Base-by-base conservation (phyloP, 106 monocot species). In the Allium cepa region DNA sequence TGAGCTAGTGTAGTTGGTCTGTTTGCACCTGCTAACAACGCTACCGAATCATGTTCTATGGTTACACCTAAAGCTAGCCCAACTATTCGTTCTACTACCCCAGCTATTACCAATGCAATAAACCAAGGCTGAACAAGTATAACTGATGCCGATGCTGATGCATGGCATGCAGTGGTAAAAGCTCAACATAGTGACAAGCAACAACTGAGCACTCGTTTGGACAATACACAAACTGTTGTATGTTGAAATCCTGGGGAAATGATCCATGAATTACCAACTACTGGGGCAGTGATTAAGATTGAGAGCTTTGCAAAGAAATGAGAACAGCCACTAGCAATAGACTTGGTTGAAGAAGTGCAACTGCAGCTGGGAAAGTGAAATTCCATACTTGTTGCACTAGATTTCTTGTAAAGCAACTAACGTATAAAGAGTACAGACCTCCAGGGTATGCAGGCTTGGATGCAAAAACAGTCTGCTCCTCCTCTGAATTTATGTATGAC, bases 41-140 rank as follows among this genome's bases (percentile, higher is more conserved):
- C 86, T 67, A 97, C 89, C 96, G 92, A 92, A 58, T 97, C 96
- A 60, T 92, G 88, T 78, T 92, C 96, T 76, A 92, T 70, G 8
- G 89, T 77, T 49, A 97, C 92, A 56, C 96, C 96, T 58, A 97
- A 64, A 69, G 87, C 86, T 68, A 87, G 82, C 8, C 89, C 96
- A 60, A 87, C 73, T 48, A 89, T 73, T 46, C 92, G 86, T 75
- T 92, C 96, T 50, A 87, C 66, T 51, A 92, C 92, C 53, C 79
- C 80, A 65, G 84, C 84, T 47, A 76, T 53, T 9, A 89, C 78
- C 60, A 97, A 56, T 52, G 83, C 64, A 57, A 92, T 63, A 75
- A 97, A 97, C 96, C 88, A 97, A 36, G 89, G 92, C 74, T 84
- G 88, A 15, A 89, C 69, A 84, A 97, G 75, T 27, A 92, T 47